Base-by-base conservation (phyloP, 805 yeast species). In the Lachancea waltii region DNA sequence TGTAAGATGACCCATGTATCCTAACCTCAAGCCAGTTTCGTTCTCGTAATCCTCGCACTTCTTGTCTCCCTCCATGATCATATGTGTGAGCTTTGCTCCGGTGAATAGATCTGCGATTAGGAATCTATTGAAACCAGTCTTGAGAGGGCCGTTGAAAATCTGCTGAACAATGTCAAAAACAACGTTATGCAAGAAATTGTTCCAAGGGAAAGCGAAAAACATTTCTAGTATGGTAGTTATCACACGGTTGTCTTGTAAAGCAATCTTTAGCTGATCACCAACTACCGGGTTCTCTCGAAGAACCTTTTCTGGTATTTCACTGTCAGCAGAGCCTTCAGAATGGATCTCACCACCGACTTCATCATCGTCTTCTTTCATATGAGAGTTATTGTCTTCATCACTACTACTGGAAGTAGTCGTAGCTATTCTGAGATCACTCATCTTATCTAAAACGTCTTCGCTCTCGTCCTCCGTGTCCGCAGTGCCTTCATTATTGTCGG, bases 1-100 rank as follows among this genome's bases (percentile, higher is more conserved):
- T 3, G 95, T 86, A 44, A 92, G 63, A 58, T 92, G 98, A 18
- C 98, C 98, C 89, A 90, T 89, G 58, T 90, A 92, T 0, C 98
- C 98, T 16, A 92, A 75, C 39, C 97, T 69, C 10, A 85, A 73
- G 11, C 77, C 77, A 3, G 72, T 70, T 35, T 62, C 67, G 45
- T 70, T 72, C 55, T 86, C 87, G 45, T 77, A 71, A 41, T 72
- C 75, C 23, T 67, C 64, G 48, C 84, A 79, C 33, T 68, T 67
- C 33, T 64, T 63, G 47, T 82, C 82, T 3, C 90, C 86, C 26
- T 73, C 68, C 27, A 82, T 75, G 35, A 83, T 81, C 36, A 75
- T 59, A 43, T 73, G 69, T 1, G 89, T 81, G 34, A 83, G 74
- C 23, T 69, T 65, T 42, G 69, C 72, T 50, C 69, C 67, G 46